Evolutionary conservation across 2,329 filamentous ascomycete species (phyloP), one percentile per base, ranked within the genome.

Genomic region (Diatrype stigma): DNA sequence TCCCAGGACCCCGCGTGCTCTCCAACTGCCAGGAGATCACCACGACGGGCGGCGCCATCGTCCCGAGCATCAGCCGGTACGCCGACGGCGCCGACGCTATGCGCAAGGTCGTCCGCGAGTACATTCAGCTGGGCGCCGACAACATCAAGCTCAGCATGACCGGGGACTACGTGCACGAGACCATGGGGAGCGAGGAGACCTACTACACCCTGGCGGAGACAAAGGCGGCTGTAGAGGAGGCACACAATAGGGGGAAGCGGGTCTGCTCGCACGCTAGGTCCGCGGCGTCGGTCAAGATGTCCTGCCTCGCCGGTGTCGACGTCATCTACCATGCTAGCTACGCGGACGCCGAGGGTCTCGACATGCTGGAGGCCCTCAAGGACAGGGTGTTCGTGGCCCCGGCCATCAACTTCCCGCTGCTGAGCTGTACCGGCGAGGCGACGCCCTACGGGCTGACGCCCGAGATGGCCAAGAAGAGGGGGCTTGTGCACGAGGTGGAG

Each of bases 1-100:
- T 78, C 6, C 73, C 75, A 1, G 76, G 75, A 1, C 76, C 75
- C 3, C 64, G 75, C 16, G 75, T 68, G 48, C 65, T 78, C 0
- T 73, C 75, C 1, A 80, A 78, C 56, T 73, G 70, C 0, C 70
- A 73, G 51, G 76, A 80, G 56, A 77, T 79, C 48, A 72, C 74
- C 2, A 60, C 65, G 6, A 62, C 63, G 17, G 72, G 71, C 49
- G 76, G 75, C 0, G 75, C 74, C 12, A 61, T 79, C 1, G 69
- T 74, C 4, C 57, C 66, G 3, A 57, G 62, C 3, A 70, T 70
- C 35, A 68, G 63, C 4, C 60, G 60, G 10, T 63, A 52, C 49
- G 67, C 65, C 0, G 70, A 75, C 52, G 72, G 69, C 3, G 66
- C 68, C 0, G 60, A 68, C 3, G 69, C 69, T 48, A 74, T 75